Conservation (phyloP, 1,284 basidiomycete species). For the Sanghuangporus baumii region DNA sequence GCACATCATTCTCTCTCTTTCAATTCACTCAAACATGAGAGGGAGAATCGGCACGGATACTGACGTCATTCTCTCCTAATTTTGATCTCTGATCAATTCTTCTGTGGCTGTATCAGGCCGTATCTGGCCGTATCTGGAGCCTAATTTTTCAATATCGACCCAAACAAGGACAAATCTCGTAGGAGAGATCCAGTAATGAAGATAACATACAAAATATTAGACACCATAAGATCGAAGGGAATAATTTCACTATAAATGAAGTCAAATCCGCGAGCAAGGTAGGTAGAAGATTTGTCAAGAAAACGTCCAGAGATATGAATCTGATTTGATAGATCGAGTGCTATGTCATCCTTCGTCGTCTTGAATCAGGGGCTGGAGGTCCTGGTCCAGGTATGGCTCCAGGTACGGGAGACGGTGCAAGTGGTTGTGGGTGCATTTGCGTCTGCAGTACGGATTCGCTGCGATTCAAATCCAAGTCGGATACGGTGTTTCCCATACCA, state of each 20-base stretch:
- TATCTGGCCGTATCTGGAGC: not conserved
- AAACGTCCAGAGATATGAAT: not conserved
- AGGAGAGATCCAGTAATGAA: no score
- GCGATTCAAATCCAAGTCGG: not conserved
- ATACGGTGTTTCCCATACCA: constrained; percentile 38
- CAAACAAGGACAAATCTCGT: no score
- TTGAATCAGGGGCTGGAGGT: not conserved
- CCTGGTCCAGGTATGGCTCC: not conserved
- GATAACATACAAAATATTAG: no score
- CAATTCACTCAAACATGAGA: not conserved
- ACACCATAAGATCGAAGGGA: no score
- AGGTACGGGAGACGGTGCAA: not conserved
- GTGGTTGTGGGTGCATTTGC: not conserved
- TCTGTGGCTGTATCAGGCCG: not conserved
- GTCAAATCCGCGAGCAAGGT: no score
- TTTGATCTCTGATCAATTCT: not conserved
- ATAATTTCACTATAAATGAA: no score
- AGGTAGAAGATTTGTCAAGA: no score
- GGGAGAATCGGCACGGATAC: not conserved
- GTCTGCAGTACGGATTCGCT: not conserved
- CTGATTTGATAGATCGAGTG: not conserved
- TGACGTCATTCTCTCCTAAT: not conserved
- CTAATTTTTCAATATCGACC: no score
- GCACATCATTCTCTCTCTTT: not conserved
- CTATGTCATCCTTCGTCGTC: constrained; percentile 4